Base-by-base conservation (phyloP, 352 stramenopile species). In the Discostella stelligera region DNA sequence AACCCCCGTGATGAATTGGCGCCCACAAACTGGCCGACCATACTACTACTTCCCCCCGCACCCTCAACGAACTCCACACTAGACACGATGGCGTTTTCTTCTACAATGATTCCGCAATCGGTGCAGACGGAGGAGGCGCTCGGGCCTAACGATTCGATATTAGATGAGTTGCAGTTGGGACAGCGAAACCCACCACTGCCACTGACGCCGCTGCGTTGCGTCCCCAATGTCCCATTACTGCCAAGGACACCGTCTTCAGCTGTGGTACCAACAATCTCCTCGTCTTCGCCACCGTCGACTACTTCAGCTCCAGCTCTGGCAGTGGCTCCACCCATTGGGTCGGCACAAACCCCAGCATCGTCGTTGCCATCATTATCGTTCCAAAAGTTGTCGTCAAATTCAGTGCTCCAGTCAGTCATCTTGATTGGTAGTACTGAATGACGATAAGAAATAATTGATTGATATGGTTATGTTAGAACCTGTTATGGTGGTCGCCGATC, bases 71-170 rank as follows among this genome's bases (percentile, higher is more conserved):
- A 99, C 87, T 99, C 96, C 41, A 99, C 91, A 49, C 90, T 95
- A 53, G 94, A 97, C 25, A 98, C 96, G 81, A 99, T 98, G 52
- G 96, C 95, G 87, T 98, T 98, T 90, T 98, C 95, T 84, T 99
- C 97, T 4, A 98, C 87, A 48, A 99, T 97, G 14, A 97, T 92
- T 64, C 93, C 92, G 82, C 93, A 96, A 48, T 91, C 81, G 2
- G 85, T 91, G 79, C 91, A 95, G 13, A 94, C 89, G 30, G 72
- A 84, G 9, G 66, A 64, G 27, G 88, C 89, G 13, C 66, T 95
- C 49, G 96, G 91, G 66, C 97, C 95, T 39, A 98, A 90, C 41
- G 95, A 93, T 87, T 98, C 95, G 82, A 98, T 98, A 75, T 97
- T 91, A 21, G 86, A 96, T 74, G 94, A 97, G 58, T 94, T 95